phyloP scores from a whole-genome alignment of 1,284 basidiomycete genomes.

The Inonotus obliquus region DNA sequence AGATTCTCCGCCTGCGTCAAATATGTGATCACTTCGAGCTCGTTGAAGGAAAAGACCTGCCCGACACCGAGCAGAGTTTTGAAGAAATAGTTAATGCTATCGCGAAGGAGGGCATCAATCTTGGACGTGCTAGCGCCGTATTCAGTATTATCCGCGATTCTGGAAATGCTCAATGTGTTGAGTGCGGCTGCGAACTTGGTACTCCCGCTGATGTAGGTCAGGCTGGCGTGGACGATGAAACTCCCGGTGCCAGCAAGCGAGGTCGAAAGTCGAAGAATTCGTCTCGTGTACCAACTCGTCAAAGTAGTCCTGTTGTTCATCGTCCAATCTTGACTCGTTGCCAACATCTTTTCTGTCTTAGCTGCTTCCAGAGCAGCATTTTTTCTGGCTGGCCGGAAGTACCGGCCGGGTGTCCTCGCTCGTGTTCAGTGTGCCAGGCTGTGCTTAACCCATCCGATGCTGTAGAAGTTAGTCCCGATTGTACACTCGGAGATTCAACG shows the following conservation, averaged over 20 bases:
- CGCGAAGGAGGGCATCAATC: conserved; percentile 75
- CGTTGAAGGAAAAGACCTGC: conserved; percentile 68
- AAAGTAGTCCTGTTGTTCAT: conserved; percentile 56
- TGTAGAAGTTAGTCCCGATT: conserved; percentile 67
- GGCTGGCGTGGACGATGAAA: conserved; percentile 44
- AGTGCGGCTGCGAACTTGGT: conserved; percentile 80
- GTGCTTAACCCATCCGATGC: conserved; percentile 63
- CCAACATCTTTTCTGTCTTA: conserved; percentile 86
- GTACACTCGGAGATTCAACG: conserved; percentile 34
- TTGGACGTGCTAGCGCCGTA: conserved; percentile 70
- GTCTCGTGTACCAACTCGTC: conserved; percentile 57
- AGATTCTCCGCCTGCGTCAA: conserved; percentile 90
- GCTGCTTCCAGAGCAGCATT: conserved; percentile 73
- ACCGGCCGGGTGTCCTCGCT: conserved; percentile 47
- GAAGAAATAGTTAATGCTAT: conserved; percentile 78
- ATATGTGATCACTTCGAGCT: conserved; percentile 97
- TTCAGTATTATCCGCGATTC: conserved; percentile 82
- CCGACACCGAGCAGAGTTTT: conserved; percentile 46
- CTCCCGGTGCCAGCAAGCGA: conserved; percentile 49
- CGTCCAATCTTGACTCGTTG: conserved; percentile 83
- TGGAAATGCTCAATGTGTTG: conserved; percentile 81
- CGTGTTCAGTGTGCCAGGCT: conserved; percentile 73
- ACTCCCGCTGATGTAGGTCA: conserved; percentile 43
- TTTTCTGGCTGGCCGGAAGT: conserved; percentile 79
- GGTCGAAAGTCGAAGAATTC: conserved; percentile 55